These are phyloP conservation scores for Colletotrichum sp. DNA, from an alignment of 2,329 filamentous ascomycete species.

Conservation along the genomic window DNA sequence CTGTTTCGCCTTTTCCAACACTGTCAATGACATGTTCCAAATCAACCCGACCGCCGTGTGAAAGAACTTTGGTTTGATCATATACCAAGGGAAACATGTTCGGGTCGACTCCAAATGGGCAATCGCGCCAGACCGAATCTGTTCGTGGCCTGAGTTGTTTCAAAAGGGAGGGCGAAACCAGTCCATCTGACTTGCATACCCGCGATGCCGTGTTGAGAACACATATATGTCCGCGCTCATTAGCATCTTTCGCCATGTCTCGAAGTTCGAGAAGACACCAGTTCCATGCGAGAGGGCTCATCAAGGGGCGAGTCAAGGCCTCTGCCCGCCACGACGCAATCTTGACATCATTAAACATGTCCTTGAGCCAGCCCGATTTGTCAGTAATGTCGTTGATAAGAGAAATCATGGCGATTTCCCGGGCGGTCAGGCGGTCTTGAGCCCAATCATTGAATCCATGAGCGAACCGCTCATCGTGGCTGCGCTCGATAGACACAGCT, in stretches of 20 bases:
- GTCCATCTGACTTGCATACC: neutral
- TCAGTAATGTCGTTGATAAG: neutral
- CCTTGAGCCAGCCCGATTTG: neutral
- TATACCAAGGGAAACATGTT: neutral
- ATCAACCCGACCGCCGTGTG: neutral
- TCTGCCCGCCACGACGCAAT: neutral
- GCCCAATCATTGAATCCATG: neutral
- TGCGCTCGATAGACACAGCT: neutral
- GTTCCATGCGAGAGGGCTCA: neutral
- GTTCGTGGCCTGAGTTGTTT: neutral
- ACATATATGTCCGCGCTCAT: neutral
- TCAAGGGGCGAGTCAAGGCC: neutral
- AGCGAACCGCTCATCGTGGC: neutral
- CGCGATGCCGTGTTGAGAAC: neutral
- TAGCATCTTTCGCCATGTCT: neutral
- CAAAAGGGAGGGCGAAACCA: neutral
- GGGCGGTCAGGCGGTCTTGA: neutral
- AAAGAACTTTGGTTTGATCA: neutral
- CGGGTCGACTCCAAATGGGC: neutral
- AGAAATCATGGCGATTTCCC: neutral
- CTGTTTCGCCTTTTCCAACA: neutral
- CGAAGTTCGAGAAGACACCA: neutral
- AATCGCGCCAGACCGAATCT: neutral
- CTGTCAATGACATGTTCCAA: neutral
- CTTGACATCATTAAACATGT: neutral